Percentiles rank a stretch among this genome's conserved stretches.
These are phyloP conservation scores for Ichthyophonus hoferi DNA, from an alignment of 208 protist species.

Conservation along the genomic window DNA sequence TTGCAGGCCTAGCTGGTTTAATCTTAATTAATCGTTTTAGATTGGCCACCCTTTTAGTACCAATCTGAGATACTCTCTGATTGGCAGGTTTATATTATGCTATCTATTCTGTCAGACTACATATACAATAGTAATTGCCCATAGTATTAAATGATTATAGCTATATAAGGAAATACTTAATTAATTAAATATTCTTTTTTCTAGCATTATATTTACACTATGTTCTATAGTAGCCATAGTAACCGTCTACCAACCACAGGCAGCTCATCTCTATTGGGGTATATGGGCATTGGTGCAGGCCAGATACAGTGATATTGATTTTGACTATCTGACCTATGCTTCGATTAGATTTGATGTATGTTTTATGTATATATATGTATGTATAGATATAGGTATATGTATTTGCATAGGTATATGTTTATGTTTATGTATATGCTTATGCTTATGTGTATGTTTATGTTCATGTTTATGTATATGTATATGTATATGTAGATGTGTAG, in stretches of 20 bases:
- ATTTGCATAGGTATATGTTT: background rate
- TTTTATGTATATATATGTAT: background rate
- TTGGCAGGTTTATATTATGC: no score
- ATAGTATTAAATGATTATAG: no score
- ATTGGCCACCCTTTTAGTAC: no score
- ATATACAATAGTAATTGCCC: no score
- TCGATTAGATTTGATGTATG: slow-evolving; percentile 23
- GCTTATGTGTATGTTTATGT: background rate
- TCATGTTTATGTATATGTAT: background rate
- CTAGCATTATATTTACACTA: no score
- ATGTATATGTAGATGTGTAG: background rate
- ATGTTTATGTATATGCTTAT: background rate
- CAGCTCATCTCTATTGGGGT: slow-evolving; percentile 47
- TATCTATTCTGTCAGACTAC: no score
- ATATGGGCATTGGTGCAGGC: slow-evolving; percentile 40
- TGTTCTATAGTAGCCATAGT: no score
- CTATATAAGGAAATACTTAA: no score
- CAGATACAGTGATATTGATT: slow-evolving; percentile 29
- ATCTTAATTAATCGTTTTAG: no score
- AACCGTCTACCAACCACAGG: background rate
- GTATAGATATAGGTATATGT: background rate
- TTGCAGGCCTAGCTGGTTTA: no score
- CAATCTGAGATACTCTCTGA: no score
- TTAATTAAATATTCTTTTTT: no score
- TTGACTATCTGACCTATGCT: slow-evolving; percentile 38